Base-by-base conservation (phyloP, 768 basidiomycete genomes). In the Hydnum rufescens region DNA sequence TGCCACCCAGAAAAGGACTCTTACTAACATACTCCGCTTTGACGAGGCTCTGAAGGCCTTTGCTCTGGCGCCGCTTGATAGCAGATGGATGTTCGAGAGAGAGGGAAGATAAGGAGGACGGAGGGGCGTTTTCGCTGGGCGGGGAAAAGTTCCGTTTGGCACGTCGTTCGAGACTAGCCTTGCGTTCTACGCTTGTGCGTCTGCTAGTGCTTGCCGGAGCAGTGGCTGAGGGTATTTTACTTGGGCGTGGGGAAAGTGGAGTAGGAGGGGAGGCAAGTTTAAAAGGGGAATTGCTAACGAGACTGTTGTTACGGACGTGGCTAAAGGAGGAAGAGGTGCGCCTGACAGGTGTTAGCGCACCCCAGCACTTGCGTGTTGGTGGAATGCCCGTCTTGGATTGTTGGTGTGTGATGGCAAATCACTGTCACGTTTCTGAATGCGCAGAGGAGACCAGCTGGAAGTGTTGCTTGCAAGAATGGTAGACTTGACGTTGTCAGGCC, bases 201-300 rank as follows among this genome's bases (percentile, higher is more conserved):
- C 57, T n/a, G n/a, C n/a, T n/a, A n/a, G n/a, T n/a, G n/a, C n/a
- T n/a, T n/a, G n/a, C n/a, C n/a, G n/a, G n/a, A n/a, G n/a, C n/a
- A n/a, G 34, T 8, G 34, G 34, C 8, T 39, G 8, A 42, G 16
- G 22, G 50, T 44, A 49, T 32, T 42, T 31, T 32, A 25, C 39
- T 57, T 19, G 26, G 25, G 25, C 53, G 46, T 36, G 26, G 36
- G 30, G 32, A 19, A 29, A 29, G 46, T 30, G 43, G 52, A 32
- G 51, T 51, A 26, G 34, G 32, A 13, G 47, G 43, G 34, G 43
- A 36, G 43, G 54, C 51, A 13, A 31, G 42, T 59, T 81, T 82
- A 69, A 89, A 89, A 5, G 85, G 85, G 6, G 86, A 89, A 58
- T 86, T 86, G 28, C 80, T 78, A 18, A 89, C 86, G 53, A 87